A percentile compares a stretch with the other conserved stretches of the same genome.
phyloP scores from a whole-genome alignment of 345 rosid species.

The Sisymbrium altissimum region DNA sequence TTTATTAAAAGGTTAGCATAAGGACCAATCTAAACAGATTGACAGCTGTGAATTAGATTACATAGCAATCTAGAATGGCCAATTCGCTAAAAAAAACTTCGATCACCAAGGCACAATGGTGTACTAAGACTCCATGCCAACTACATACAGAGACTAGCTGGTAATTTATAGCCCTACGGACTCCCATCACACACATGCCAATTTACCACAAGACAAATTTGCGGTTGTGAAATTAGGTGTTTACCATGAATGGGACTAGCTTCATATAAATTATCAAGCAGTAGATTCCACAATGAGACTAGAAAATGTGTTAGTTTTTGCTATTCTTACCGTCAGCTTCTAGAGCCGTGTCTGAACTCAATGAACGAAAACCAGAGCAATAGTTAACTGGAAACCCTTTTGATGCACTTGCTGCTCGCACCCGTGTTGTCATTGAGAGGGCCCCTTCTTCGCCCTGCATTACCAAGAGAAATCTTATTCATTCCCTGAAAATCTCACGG shows the following conservation, averaged over 20 bases:
- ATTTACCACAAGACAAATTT: neutral
- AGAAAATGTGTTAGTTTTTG: neutral
- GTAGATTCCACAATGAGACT: neutral
- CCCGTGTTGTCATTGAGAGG: slow-evolving; percentile 89
- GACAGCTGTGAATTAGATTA: neutral
- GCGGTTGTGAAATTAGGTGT: neutral
- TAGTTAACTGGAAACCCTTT: slow-evolving; percentile 94
- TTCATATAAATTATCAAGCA: neutral
- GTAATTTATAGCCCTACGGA: neutral
- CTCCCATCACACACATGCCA: neutral
- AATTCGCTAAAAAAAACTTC: neutral
- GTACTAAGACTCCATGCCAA: neutral
- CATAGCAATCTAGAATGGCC: neutral
- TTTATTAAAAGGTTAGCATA: neutral
- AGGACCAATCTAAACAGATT: slow-evolving; percentile 1
- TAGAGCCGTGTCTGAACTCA: slow-evolving; percentile 52
- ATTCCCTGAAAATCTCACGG: neutral
- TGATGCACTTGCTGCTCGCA: slow-evolving; percentile 58
- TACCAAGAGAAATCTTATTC: slow-evolving; percentile 6
- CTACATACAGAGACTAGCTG: neutral
- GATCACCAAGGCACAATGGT: neutral
- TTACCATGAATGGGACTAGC: neutral
- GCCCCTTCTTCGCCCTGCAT: slow-evolving; percentile 95
- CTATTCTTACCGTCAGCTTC: slow-evolving; percentile 70
- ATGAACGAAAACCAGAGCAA: slow-evolving; percentile 90